Percentiles rank a stretch among this genome's conserved stretches.
Conservation (phyloP, 441 rosid genomes). For the Francoa sonchifolia region DNA sequence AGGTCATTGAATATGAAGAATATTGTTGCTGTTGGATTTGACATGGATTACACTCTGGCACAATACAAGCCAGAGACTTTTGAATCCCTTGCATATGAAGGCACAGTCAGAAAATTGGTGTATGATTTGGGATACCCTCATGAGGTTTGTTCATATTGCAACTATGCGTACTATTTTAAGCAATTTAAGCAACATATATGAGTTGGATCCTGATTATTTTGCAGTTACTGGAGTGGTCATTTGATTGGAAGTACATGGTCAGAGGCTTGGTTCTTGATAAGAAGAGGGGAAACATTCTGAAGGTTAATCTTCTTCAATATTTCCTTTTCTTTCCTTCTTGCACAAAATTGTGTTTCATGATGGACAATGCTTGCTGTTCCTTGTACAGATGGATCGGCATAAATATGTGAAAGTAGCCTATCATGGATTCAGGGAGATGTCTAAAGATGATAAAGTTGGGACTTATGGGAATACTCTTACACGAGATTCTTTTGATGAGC, state of each 20-base stretch:
- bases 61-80: conserved; percentile 94
- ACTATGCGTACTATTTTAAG: neutral
- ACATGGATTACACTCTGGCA: conserved; percentile 98
- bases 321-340: conserved; percentile 2
- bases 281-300: conserved; percentile 94
- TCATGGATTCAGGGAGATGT: conserved; percentile 86
- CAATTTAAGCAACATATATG: neutral
- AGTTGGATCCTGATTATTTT: conserved; percentile 12
- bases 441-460: conserved; percentile 83
- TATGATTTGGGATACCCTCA: conserved; percentile 75
- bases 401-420: conserved; percentile 97
- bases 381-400: conserved; percentile 85
- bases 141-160: conserved; percentile 51
- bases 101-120: conserved; percentile 81
- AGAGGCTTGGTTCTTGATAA: conserved; percentile 96
- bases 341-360: conserved; percentile 5
- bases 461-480: conserved; percentile 76
- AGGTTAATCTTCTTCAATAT: conserved; percentile 31
- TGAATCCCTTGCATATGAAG: conserved; percentile 87
- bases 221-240: conserved; percentile 74
- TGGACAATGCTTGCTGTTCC: conserved; percentile 10
- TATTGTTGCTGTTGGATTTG: conserved; percentile 90
- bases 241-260: conserved; percentile 95
- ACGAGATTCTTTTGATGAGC: conserved; percentile 91
- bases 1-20: conserved; percentile 89